phyloP scores from a whole-genome alignment of 2,329 filamentous ascomycete species.

The Cytospora paraplurivora region DNA sequence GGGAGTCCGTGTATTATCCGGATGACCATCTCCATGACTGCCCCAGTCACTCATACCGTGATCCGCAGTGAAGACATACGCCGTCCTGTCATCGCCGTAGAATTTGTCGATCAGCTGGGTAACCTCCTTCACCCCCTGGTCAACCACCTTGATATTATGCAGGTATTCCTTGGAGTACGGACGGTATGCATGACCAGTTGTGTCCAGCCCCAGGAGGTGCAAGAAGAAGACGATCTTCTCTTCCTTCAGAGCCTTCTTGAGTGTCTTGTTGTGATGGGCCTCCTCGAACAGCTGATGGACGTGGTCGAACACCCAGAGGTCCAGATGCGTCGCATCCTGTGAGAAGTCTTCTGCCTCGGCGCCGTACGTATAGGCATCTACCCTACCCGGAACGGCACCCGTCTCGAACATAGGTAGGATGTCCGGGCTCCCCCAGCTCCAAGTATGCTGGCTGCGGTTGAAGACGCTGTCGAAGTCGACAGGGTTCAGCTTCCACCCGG shows the following conservation, averaged over 20 bases:
- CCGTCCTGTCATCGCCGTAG: conserved; percentile 81
- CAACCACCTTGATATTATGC: conserved; percentile 91
- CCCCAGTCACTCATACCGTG: conserved; percentile 99
- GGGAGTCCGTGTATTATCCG: conserved; percentile 93
- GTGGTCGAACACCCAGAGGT: conserved; percentile 94
- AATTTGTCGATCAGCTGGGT: conserved; percentile 81
- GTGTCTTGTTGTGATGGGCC: conserved; percentile 74
- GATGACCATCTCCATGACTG: conserved; percentile 97
- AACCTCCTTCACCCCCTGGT: conserved; percentile 84
- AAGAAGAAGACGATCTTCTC: conserved; percentile 95
- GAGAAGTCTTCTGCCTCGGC: conserved; percentile 90
- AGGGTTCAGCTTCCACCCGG: conserved; percentile 97
- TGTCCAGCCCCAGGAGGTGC: conserved; percentile 90
- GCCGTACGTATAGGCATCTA: conserved; percentile 84
- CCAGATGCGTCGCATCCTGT: conserved; percentile 75
- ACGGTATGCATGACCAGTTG: conserved; percentile 79
- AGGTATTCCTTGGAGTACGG: conserved; percentile 96
- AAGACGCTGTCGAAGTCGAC: conserved; percentile 99
- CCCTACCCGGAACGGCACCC: conserved; percentile 82
- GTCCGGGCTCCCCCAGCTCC: conserved; percentile 98
- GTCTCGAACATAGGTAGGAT: conserved; percentile 97
- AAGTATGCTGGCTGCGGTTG: conserved; percentile 94
- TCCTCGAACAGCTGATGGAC: conserved; percentile 85
- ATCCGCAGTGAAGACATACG: conserved; percentile 95
- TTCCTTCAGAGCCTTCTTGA: conserved; percentile 71